Conservation (phyloP, 164 flowering plant genomes). For the Nymphaea colorata region DNA sequence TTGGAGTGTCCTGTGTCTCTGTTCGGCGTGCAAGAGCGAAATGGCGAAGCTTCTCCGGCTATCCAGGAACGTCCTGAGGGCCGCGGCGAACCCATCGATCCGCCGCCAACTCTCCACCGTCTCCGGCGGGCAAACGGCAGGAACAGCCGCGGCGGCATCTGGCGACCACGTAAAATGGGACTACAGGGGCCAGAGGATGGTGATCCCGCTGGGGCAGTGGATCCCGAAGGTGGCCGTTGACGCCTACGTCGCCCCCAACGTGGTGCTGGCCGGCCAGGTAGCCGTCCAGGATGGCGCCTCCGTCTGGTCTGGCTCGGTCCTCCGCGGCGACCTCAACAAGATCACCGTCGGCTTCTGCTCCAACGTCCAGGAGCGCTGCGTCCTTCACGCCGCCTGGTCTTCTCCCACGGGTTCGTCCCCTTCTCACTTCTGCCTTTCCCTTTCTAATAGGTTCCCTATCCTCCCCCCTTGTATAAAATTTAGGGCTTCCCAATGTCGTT, state of each 20-base stretch:
- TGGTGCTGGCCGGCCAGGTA: slow-evolving; percentile 94
- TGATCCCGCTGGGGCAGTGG: slow-evolving; percentile 95
- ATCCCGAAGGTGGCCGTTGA: slow-evolving; percentile 89
- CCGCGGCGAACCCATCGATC: not conserved
- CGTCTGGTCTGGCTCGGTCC: slow-evolving; percentile 85
- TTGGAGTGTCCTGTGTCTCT: not conserved
- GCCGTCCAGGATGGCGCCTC: slow-evolving; percentile 82
- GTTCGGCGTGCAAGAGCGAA: not conserved
- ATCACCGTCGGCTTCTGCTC: slow-evolving; percentile 88
- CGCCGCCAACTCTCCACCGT: slow-evolving; percentile 2
- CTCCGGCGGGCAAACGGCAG: not conserved
- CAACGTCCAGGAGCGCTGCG: slow-evolving; percentile 90
- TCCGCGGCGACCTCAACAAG: slow-evolving; percentile 95
- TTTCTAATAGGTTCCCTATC: not conserved
- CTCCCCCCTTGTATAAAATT: not conserved
- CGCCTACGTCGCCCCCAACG: slow-evolving; percentile 95
- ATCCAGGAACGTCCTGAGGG: slow-evolving; percentile 22
- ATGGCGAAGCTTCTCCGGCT: slow-evolving; percentile 35
- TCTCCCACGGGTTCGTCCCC: slow-evolving; percentile 76
- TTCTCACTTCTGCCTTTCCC: not conserved
- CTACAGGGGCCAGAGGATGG: slow-evolving; percentile 81
- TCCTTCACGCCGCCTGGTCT: slow-evolving; percentile 87
- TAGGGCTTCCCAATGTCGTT: too few relatives aligned
- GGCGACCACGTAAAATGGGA: slow-evolving; percentile 89
- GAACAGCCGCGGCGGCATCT: slow-evolving; percentile 7